Evolutionary conservation across 345 rosid species (phyloP), one percentile per base, ranked within the genome.

Genomic region (Ricinus communis): DNA sequence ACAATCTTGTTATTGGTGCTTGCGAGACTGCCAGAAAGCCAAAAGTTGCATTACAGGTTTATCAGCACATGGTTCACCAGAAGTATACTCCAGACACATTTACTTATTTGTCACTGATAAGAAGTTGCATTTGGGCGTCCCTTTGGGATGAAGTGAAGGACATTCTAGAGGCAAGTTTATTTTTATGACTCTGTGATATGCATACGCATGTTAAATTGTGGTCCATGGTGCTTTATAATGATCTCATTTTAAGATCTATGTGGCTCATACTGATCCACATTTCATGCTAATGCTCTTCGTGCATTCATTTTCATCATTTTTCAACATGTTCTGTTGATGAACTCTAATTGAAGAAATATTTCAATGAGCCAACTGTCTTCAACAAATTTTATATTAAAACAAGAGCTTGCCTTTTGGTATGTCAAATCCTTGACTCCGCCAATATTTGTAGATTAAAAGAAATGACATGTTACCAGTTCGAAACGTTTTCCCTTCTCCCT

Each of bases 71-170:
- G 97, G 72, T 65, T 62, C 85, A 85, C 54, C 84, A 62, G 76
- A 69, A 74, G 43, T 85, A 87, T 72, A 25, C 30, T 25, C 86
- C 93, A 5, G 87, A 91, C 76, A 88, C 84, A 21, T 91, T 88
- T 65, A 89, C 94, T n/a, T 77, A 87, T 77, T 67, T 86, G 54
- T 85, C 96, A 0, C 79, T 93, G 58, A 43, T 88, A 72, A 79
- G 97, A 79, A 77, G 87, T 67, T 91, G 93, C 78, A 74, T 90
- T 49, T 86, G 94, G 98, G 96, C 91, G 68, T 91, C 94, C 31
- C 85, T 86, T 24, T 93, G 94, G 96, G 74, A 50, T 38, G 84
- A 88, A 78, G 91, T 87, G 68, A 84, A 82, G 46, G 88, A 80
- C 64, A 87, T 91, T 62, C 73, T 91, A 18, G 74, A 85, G 75